Conservation (phyloP, 2,329 filamentous ascomycete species). For the Botrytis galanthina region DNA sequence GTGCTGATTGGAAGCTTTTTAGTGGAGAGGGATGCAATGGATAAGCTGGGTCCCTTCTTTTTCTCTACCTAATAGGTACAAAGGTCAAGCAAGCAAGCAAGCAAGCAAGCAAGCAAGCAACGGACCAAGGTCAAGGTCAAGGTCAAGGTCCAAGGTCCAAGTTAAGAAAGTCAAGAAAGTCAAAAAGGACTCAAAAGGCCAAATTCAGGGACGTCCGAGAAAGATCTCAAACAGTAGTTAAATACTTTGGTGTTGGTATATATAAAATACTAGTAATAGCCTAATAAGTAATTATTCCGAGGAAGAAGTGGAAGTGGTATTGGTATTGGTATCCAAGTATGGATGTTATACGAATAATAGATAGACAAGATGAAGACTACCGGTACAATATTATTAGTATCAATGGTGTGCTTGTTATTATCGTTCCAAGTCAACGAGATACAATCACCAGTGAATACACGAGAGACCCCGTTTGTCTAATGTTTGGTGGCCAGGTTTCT, state of each 20-base stretch:
- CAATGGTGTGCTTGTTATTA: background rate
- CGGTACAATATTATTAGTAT: background rate
- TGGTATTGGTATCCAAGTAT: background rate
- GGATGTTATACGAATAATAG: background rate
- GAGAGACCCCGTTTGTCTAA: background rate
- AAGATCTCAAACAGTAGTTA: background rate
- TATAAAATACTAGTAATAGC: background rate
- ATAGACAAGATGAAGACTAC: background rate
- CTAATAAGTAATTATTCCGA: too few relatives aligned
- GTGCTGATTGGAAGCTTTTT: conserved; percentile 3
- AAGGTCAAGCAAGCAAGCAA: background rate
- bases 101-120: background rate
- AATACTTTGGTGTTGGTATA: background rate
- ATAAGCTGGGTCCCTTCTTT: conserved; percentile 1
- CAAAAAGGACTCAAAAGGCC: too few relatives aligned
- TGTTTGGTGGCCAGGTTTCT: background rate
- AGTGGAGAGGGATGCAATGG: background rate
- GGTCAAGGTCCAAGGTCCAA: too few relatives aligned
- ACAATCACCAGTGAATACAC: too few relatives aligned
- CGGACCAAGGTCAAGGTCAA: too few relatives aligned
- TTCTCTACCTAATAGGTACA: background rate
- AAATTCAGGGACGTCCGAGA: conserved; percentile 2
- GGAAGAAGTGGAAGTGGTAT: background rate
- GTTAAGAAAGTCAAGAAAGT: too few relatives aligned
- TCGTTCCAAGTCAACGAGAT: background rate